Evolutionary conservation across 1,284 basidiomycete genomes (phyloP).

Genomic region (Leccinum variabile): DNA sequence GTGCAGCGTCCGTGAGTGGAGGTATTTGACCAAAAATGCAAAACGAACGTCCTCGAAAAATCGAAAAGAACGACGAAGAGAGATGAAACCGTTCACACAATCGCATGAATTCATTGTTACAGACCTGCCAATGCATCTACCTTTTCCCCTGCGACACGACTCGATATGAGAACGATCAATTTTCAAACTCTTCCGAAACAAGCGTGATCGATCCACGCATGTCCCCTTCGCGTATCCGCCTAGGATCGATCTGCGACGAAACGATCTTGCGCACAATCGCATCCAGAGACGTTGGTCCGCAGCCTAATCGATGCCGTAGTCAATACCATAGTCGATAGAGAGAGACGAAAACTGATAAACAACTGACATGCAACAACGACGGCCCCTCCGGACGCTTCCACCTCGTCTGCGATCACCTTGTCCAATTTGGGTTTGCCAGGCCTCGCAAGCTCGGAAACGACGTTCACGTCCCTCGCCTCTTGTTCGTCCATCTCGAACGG

Average conservation of each 20-base stretch:
- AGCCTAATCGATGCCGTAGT: constrained; percentile 45
- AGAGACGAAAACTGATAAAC: neutral
- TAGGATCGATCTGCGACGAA: constrained; percentile 60
- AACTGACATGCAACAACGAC: constrained; percentile 69
- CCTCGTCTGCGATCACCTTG: constrained; percentile 66
- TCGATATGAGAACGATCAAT: constrained; percentile 34
- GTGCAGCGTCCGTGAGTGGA: neutral
- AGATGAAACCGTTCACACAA: neutral
- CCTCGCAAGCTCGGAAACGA: constrained; percentile 68
- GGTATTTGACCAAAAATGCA: constrained; percentile 5
- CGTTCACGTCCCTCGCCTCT: constrained; percentile 67
- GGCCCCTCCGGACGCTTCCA: constrained; percentile 53
- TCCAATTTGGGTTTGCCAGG: constrained; percentile 76
- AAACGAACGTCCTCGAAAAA: constrained; percentile 16
- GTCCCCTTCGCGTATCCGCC: constrained; percentile 58
- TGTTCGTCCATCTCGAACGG: constrained; percentile 60
- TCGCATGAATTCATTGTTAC: neutral
- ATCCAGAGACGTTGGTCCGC: constrained; percentile 74
- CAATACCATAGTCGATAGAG: neutral
- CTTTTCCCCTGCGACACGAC: neutral
- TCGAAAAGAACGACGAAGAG: neutral
- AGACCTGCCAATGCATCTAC: neutral
- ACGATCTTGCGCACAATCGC: constrained; percentile 70
- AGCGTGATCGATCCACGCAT: constrained; percentile 60
- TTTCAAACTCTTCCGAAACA: constrained; percentile 70